These are phyloP conservation scores for Westerdykella sp. DNA, from an alignment of 2,329 filamentous ascomycete genomes.

Conservation along the genomic window DNA sequence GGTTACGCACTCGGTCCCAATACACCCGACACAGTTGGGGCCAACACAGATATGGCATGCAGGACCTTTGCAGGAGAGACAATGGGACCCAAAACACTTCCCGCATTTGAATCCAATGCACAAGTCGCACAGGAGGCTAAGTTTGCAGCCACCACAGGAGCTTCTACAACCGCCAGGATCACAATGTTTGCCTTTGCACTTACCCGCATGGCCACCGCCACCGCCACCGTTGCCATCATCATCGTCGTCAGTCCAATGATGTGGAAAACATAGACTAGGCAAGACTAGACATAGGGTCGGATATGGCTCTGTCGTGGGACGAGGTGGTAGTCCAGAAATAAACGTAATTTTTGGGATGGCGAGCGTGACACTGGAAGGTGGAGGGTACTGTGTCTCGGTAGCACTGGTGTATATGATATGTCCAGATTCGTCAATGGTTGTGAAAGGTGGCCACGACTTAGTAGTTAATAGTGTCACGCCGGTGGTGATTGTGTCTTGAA, in stretches of 20 bases:
- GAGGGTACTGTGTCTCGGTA: slow-evolving; percentile 1
- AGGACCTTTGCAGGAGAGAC: slow-evolving; percentile 2
- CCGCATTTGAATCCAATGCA: slow-evolving; percentile 3
- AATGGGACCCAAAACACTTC: slow-evolving; percentile 1
- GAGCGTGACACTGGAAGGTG: slow-evolving; percentile 1
- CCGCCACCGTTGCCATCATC: slow-evolving; percentile 1
- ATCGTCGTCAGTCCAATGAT: slow-evolving; percentile 1
- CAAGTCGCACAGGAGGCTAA: slow-evolving; percentile 2
- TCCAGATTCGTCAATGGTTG: slow-evolving; percentile 2
- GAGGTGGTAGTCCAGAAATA: neutral
- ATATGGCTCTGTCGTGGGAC: neutral
- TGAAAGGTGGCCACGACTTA: slow-evolving; percentile 3
- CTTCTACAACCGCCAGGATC: slow-evolving; percentile 2
- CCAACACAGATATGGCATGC: slow-evolving; percentile 3
- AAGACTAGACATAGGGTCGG: neutral
- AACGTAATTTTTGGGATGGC: slow-evolving; percentile 2
- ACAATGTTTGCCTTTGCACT: slow-evolving; percentile 2
- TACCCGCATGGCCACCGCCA: neutral
- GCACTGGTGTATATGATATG: slow-evolving; percentile 2
- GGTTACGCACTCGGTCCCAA: neutral
- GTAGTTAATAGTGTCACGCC: slow-evolving; percentile 1
- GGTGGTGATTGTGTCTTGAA: neutral
- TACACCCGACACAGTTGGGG: neutral
- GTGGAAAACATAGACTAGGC: neutral
- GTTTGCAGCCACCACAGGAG: slow-evolving; percentile 4